These are phyloP conservation scores for Hygrophila difformis DNA, from an alignment of 257 asterid genomes.

Conservation along the genomic window DNA sequence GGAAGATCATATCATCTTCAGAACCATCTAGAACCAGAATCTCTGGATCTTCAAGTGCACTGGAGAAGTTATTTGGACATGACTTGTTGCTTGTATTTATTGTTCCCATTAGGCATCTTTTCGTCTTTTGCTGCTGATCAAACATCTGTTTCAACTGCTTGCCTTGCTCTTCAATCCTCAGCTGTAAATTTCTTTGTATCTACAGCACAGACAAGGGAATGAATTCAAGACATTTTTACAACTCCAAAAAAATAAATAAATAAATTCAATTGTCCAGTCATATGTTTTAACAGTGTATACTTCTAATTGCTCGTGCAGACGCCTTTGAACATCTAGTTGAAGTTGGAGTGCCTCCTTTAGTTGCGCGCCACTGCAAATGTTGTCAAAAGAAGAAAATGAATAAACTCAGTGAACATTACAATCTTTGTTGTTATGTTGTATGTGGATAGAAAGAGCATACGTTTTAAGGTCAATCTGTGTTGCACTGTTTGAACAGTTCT, in stretches of 20 bases:
- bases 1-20: slow-evolving; percentile 30
- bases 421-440: no score
- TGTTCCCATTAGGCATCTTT: slow-evolving; percentile 23
- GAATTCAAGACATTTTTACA: background rate
- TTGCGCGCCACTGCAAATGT: slow-evolving; percentile 52
- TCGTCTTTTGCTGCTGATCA: slow-evolving; percentile 50
- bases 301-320: slow-evolving; percentile 88
- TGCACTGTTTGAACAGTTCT: slow-evolving; percentile 18
- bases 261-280: background rate
- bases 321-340: slow-evolving; percentile 68
- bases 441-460: no score
- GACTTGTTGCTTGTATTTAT: slow-evolving; percentile 18
- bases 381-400: no score
- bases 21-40: slow-evolving; percentile 25
- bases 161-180: slow-evolving; percentile 71
- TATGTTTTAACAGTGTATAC: slow-evolving; percentile 21
- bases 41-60: slow-evolving; percentile 27
- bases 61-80: slow-evolving; percentile 27
- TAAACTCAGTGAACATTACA: no score
- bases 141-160: slow-evolving; percentile 50
- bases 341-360: slow-evolving; percentile 58
- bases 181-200: slow-evolving; percentile 55
- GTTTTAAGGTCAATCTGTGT: slow-evolving; percentile 34
- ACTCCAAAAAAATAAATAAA: no score
- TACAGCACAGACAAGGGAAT: slow-evolving; percentile 8